phyloP scores from a whole-genome alignment of 345 rosid genomes.

The Hypericum perforatum region DNA sequence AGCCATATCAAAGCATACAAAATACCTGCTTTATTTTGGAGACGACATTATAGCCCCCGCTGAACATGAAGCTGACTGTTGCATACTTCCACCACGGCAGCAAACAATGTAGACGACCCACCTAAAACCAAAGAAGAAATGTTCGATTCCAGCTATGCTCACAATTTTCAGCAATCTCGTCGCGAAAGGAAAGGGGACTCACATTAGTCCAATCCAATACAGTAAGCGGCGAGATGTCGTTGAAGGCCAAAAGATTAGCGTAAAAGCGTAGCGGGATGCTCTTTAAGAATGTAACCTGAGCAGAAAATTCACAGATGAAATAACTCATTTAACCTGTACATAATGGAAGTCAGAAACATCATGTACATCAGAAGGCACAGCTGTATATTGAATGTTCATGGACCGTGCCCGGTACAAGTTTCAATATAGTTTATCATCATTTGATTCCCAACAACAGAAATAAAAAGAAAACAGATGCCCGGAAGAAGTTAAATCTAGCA shows the following conservation, averaged over 20 bases:
- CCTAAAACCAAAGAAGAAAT: constrained; percentile 21
- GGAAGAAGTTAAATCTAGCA: constrained; percentile 6
- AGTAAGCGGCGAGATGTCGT: constrained; percentile 39
- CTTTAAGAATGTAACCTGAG: constrained; percentile 56
- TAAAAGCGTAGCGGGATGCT: constrained; percentile 56
- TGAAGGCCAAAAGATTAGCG: constrained; percentile 54
- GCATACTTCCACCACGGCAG: constrained; percentile 90
- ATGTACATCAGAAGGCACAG: too few relatives aligned
- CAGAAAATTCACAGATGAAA: too few relatives aligned
- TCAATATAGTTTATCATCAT: constrained; percentile 10
- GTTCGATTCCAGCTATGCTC: background rate
- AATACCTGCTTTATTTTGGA: constrained; percentile 53
- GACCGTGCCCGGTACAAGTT: too few relatives aligned
- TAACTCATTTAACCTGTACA: too few relatives aligned
- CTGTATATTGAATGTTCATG: too few relatives aligned
- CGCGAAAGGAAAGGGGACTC: constrained; percentile 14
- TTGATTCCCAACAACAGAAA: background rate
- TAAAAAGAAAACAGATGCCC: background rate
- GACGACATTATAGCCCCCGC: constrained; percentile 71
- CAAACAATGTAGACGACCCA: constrained; percentile 70
- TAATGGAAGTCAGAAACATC: too few relatives aligned
- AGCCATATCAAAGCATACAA: too few relatives aligned
- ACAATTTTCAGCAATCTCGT: background rate
- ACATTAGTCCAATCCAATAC: constrained; percentile 72
- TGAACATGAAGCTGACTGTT: constrained; percentile 57